These are phyloP conservation scores for Jamesozyma piceae DNA, from an alignment of 805 yeast genomes.

Conservation along the genomic window DNA sequence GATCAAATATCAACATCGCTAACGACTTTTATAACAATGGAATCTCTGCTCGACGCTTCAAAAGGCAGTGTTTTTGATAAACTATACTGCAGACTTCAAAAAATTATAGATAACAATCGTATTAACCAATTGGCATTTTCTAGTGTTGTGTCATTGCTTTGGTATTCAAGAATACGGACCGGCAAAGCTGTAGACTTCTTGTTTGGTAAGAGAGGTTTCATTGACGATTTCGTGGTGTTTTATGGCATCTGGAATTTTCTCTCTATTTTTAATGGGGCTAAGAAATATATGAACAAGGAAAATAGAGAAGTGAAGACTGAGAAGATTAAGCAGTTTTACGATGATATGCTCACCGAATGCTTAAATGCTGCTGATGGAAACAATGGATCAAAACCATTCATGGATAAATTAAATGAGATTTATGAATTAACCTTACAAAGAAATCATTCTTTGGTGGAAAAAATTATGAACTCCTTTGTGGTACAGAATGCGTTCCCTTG, in stretches of 20 bases:
- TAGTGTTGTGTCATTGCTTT: neutral
- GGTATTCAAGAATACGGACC: neutral
- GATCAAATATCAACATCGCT: neutral
- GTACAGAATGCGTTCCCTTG: constrained; percentile 16
- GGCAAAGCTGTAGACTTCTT: constrained; percentile 2
- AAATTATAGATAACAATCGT: neutral
- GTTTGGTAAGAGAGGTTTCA: constrained; percentile 10
- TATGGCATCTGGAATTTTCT: constrained; percentile 16
- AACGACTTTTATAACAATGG: neutral
- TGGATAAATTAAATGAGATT: constrained; percentile 20
- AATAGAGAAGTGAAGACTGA: neutral
- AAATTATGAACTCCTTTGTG: constrained; percentile 15
- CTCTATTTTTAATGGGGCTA: constrained; percentile 6
- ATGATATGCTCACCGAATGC: neutral
- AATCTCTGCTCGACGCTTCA: neutral
- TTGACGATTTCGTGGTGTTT: constrained; percentile 13
- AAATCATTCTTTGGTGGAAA: constrained; percentile 12
- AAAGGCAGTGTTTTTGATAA: neutral
- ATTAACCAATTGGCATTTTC: neutral
- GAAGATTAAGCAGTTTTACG: neutral
- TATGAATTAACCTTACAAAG: constrained; percentile 15
- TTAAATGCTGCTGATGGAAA: neutral
- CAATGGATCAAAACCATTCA: constrained; percentile 10
- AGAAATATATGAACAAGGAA: neutral
- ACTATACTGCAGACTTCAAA: neutral